Conservation (phyloP, 2,329 filamentous ascomycete genomes). For the Claviceps sorghi region DNA sequence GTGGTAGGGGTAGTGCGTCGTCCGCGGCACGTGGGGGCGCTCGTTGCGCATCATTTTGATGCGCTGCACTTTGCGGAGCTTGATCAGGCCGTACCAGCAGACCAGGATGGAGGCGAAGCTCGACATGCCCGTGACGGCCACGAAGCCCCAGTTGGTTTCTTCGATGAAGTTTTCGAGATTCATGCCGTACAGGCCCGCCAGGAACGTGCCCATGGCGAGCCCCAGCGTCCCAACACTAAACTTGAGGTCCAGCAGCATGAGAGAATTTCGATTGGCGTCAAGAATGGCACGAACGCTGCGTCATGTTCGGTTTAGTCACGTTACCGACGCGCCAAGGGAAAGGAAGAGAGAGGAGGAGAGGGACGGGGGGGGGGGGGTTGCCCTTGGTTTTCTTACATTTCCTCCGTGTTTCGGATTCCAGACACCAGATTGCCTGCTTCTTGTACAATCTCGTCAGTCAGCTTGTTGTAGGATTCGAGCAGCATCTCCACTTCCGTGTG, state of each 20-base stretch:
- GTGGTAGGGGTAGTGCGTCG: conserved; percentile 22
- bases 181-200: conserved; percentile 99
- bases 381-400: conserved; percentile 82
- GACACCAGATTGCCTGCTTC: conserved; percentile 85
- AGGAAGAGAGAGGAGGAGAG: background rate
- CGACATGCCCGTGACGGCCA: conserved; percentile 56
- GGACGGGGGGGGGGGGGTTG: too few relatives aligned
- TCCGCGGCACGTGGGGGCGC: conserved; percentile 23
- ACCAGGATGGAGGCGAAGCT: conserved; percentile 60
- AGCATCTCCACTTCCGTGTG: conserved; percentile 96
- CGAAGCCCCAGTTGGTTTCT: conserved; percentile 78
- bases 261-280: conserved; percentile 91
- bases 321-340: background rate
- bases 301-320: conserved; percentile 9
- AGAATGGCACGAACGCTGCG: conserved; percentile 90
- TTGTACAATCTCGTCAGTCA: conserved; percentile 95
- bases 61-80: conserved; percentile 72
- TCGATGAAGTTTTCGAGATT: conserved; percentile 98
- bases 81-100: conserved; percentile 69
- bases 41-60: conserved; percentile 60
- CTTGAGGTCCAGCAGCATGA: conserved; percentile 94
- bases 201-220: conserved; percentile 85
- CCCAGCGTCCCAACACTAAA: conserved; percentile 91
- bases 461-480: conserved; percentile 92
- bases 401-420: conserved; percentile 93